Conservation (phyloP, 176 grass and related monocot genomes). For the Ananas comosus region DNA sequence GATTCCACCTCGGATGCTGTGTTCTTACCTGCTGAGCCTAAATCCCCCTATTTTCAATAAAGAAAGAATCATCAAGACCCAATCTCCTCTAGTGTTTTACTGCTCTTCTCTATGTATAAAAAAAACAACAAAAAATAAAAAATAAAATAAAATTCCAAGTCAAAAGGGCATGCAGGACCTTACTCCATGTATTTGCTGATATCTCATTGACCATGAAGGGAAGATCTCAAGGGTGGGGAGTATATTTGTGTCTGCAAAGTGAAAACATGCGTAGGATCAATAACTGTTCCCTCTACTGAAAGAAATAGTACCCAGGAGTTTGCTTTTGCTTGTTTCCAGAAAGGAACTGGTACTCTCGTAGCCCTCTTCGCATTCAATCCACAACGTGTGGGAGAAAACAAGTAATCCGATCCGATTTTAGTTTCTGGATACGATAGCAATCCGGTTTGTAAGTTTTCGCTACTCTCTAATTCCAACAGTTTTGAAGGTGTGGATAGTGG, state of each 20-base stretch:
- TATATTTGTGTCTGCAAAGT: constrained; percentile 3
- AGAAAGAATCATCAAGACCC: constrained; percentile 6
- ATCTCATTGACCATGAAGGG: constrained; percentile 22
- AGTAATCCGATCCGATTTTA: no score
- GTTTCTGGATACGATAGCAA: no score
- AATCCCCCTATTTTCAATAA: constrained; percentile 76
- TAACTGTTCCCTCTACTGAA: neutral
- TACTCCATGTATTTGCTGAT: constrained; percentile 16
- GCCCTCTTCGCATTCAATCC: no score
- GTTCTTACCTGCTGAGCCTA: constrained; percentile 81
- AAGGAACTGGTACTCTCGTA: constrained; percentile 6
- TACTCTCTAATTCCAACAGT: neutral
- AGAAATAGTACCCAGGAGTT: constrained; percentile 4
- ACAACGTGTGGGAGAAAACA: no score
- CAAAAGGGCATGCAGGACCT: constrained; percentile 9
- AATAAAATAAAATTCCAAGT: neutral
- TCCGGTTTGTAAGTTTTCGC: neutral
- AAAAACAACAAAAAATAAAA: neutral
- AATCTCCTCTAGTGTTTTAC: neutral
- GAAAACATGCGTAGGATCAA: neutral
- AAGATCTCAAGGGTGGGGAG: constrained; percentile 20
- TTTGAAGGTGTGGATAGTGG: neutral
- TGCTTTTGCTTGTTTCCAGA: neutral
- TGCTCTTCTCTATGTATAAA: neutral
- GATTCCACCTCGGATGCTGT: constrained; percentile 62